Conservation (phyloP, 2,329 filamentous ascomycete species). For the Fusarium siculi region DNA sequence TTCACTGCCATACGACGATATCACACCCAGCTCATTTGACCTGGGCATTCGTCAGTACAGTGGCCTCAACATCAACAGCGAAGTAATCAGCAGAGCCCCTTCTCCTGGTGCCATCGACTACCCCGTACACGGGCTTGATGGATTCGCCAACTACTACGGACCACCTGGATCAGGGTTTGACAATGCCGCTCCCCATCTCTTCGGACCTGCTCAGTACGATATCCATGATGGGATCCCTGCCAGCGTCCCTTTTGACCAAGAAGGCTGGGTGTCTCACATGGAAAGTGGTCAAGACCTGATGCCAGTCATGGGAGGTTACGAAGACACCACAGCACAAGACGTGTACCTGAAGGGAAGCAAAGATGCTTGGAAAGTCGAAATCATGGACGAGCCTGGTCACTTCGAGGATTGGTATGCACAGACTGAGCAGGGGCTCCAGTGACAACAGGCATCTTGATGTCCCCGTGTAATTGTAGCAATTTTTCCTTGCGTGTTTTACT, state of each 20-base stretch:
- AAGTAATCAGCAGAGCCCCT: conserved; percentile 31
- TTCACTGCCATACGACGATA: conserved; percentile 21
- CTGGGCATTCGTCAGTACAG: conserved; percentile 20
- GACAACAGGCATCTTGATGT: not conserved
- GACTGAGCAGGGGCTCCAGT: conserved; percentile 39
- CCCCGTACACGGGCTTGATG: conserved; percentile 16
- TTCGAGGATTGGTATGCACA: conserved; percentile 49
- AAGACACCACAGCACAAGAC: conserved; percentile 37
- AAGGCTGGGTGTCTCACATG: conserved; percentile 23
- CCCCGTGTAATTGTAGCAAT: conserved; percentile 1
- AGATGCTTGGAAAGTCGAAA: conserved; percentile 51
- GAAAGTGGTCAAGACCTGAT: conserved; percentile 16
- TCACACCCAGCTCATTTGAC: conserved; percentile 26
- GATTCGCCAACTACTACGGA: conserved; percentile 24
- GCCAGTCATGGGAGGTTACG: conserved; percentile 18
- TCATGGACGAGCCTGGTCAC: conserved; percentile 46
- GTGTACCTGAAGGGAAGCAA: conserved; percentile 48
- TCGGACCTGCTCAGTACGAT: conserved; percentile 17
- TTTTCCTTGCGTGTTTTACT: conserved; percentile 18
- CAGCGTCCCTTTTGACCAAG: conserved; percentile 16
- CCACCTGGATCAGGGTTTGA: conserved; percentile 16
- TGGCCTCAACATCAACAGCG: conserved; percentile 10
- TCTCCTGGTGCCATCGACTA: conserved; percentile 36
- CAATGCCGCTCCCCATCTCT: conserved; percentile 3
- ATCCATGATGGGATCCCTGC: conserved; percentile 21